phyloP scores from a whole-genome alignment of 2,329 filamentous ascomycete species.

The Colletotrichum chrysophilum region DNA sequence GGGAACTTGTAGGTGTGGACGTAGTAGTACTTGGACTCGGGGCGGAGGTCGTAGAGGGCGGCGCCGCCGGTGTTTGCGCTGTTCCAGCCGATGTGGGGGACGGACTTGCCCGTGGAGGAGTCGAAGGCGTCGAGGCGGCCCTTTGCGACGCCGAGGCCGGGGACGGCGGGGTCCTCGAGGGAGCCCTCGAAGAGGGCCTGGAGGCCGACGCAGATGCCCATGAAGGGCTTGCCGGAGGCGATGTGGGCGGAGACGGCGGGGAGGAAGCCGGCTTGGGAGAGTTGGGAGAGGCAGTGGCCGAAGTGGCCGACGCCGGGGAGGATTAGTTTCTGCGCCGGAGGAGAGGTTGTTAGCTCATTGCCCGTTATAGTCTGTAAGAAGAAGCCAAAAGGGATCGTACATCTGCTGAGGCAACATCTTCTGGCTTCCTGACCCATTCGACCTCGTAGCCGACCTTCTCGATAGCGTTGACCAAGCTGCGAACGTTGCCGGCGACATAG shows the following conservation, averaged over 20 bases:
- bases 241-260: constrained; percentile 86
- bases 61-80: constrained; percentile 70
- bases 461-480: constrained; percentile 95
- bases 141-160: constrained; percentile 79
- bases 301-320: constrained; percentile 97
- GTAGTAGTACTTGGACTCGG: constrained; percentile 96
- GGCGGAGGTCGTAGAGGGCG: constrained; percentile 76
- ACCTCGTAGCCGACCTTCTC: constrained; percentile 94
- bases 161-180: constrained; percentile 73
- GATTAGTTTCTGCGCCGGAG: constrained; percentile 76
- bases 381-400: constrained; percentile 48
- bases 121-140: constrained; percentile 77
- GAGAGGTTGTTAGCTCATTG: background rate
- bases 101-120: constrained; percentile 74
- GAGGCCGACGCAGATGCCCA: constrained; percentile 95
- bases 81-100: constrained; percentile 99
- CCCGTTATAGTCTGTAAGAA: background rate
- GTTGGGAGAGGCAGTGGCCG: constrained; percentile 89
- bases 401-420: constrained; percentile 84
- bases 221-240: constrained; percentile 90
- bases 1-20: constrained; percentile 92
- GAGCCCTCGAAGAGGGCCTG: constrained; percentile 91
- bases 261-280: constrained; percentile 81
- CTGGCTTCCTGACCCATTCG: constrained; percentile 86
- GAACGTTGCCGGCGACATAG: constrained; percentile 96